Conservation (phyloP, 371 early-diverging fungal species). For the Rhizopus arrhizus region DNA sequence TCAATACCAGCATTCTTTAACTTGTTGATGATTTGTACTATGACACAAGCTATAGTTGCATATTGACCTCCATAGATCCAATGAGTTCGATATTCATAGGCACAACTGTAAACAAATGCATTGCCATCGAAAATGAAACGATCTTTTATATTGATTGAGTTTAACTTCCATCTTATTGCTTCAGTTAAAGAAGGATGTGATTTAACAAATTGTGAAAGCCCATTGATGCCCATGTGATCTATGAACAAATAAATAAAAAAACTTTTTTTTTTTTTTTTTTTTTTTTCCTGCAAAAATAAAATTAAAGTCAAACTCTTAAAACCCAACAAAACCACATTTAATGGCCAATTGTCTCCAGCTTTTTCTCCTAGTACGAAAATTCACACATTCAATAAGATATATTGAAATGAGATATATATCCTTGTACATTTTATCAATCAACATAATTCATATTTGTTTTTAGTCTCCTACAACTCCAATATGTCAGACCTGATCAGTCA, state of each 20-base stretch:
- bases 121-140: constrained; percentile 62
- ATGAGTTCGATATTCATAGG: constrained; percentile 43
- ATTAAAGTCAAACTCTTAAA: not conserved
- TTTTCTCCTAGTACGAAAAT: too few relatives aligned
- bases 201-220: constrained; percentile 40
- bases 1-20: constrained; percentile 42
- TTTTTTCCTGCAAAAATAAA: not conserved
- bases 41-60: constrained; percentile 5
- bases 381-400: too few relatives aligned
- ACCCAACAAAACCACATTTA: too few relatives aligned
- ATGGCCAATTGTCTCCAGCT: too few relatives aligned
- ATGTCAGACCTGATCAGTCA: too few relatives aligned
- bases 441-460: too few relatives aligned
- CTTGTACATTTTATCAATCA: too few relatives aligned
- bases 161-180: constrained; percentile 5
- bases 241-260: too few relatives aligned
- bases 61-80: constrained; percentile 60
- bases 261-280: not conserved
- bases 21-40: constrained; percentile 8
- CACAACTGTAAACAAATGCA: constrained; percentile 60
- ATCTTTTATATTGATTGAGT: constrained; percentile 4
- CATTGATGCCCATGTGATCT: constrained; percentile 39
- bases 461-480: too few relatives aligned
- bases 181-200: constrained; percentile 26
- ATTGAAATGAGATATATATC: too few relatives aligned